Conservation (phyloP, 2,329 filamentous ascomycete genomes). For the Fusarium sp. region DNA sequence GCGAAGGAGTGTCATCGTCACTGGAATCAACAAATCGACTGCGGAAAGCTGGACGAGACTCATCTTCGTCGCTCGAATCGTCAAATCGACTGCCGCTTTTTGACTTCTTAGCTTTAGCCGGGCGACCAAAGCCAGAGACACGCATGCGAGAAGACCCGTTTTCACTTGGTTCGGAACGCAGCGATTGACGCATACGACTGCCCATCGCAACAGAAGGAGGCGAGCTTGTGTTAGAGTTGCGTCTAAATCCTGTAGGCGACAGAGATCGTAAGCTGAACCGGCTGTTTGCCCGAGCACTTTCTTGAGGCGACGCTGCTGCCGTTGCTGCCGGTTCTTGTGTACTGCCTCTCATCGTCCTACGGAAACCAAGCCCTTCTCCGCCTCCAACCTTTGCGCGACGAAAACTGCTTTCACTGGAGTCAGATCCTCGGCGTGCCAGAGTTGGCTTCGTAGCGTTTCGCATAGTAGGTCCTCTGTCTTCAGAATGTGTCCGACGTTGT, state of each 20-base stretch:
- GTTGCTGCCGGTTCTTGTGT: constrained; percentile 31
- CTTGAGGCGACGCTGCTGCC: constrained; percentile 38
- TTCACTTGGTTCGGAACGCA: constrained; percentile 57
- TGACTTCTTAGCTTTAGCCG: constrained; percentile 46
- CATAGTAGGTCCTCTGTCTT: constrained; percentile 37
- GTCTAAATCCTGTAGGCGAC: constrained; percentile 71
- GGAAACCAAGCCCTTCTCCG: constrained; percentile 69
- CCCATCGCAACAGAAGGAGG: constrained; percentile 53
- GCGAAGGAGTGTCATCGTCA: constrained; percentile 58
- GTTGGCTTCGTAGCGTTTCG: constrained; percentile 46
- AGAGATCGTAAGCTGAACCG: constrained; percentile 76
- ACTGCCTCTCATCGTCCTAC: constrained; percentile 74
- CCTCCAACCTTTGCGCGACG: constrained; percentile 67
- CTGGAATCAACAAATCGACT: constrained; percentile 79
- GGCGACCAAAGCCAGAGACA: constrained; percentile 58
- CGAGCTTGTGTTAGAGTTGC: constrained; percentile 52
- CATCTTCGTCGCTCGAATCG: constrained; percentile 77
- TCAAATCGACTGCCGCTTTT: constrained; percentile 71
- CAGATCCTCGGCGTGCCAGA: constrained; percentile 67
- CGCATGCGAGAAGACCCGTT: constrained; percentile 53
- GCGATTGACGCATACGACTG: constrained; percentile 57
- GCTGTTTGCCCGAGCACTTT: constrained; percentile 55
- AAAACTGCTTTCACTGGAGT: constrained; percentile 85
- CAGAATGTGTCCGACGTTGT: constrained; percentile 43
- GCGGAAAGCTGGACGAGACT: constrained; percentile 44